A percentile compares a stretch with the other conserved stretches of the same genome.
These are phyloP conservation scores for Tephrocybe sp. DNA, from an alignment of 768 basidiomycete species.

Conservation along the genomic window DNA sequence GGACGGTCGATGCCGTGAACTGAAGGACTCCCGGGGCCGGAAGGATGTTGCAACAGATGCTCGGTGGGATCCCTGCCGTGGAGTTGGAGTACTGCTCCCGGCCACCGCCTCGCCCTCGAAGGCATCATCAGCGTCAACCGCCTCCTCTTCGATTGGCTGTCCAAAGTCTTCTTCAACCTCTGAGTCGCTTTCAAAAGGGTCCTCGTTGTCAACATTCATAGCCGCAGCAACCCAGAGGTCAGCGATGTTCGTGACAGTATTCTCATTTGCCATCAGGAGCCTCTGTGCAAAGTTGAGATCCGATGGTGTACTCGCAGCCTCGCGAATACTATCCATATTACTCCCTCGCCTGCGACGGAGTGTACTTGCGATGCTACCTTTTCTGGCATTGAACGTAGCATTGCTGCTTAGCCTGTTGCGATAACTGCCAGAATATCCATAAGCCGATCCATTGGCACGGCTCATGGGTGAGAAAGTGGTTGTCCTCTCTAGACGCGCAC, in stretches of 20 bases:
- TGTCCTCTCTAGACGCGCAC: conserved; percentile 39
- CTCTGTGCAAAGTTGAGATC: conserved; percentile 88
- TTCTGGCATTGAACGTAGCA: conserved; percentile 37
- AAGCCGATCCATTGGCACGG: conserved; percentile 72
- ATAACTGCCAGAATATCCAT: conserved; percentile 65
- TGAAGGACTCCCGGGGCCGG: conserved; percentile 22
- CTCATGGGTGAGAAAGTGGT: conserved; percentile 55
- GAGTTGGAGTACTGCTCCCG: conserved; percentile 18
- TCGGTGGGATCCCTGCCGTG: conserved; percentile 25
- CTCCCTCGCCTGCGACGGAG: conserved; percentile 51
- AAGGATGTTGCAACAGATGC: conserved; percentile 26
- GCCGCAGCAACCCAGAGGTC: conserved; percentile 98
- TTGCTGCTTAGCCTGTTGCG: conserved; percentile 55
- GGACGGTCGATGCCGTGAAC: conserved; percentile 31
- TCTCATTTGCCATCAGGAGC: conserved; percentile 89
- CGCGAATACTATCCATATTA: conserved; percentile 40
- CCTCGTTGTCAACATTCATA: conserved; percentile 91
- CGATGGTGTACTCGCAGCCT: conserved; percentile 29
- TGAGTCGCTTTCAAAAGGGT: conserved; percentile 65
- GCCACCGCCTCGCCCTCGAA: conserved; percentile 18
- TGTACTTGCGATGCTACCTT: conserved; percentile 55
- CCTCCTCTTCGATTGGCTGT: conserved; percentile 29
- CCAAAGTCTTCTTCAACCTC: conserved; percentile 29
- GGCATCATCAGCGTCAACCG: conserved; percentile 23
- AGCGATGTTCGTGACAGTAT: conserved; percentile 90